phyloP scores from a whole-genome alignment of 1,139 yeast genomes.

The Yamadazyma triangularis region DNA sequence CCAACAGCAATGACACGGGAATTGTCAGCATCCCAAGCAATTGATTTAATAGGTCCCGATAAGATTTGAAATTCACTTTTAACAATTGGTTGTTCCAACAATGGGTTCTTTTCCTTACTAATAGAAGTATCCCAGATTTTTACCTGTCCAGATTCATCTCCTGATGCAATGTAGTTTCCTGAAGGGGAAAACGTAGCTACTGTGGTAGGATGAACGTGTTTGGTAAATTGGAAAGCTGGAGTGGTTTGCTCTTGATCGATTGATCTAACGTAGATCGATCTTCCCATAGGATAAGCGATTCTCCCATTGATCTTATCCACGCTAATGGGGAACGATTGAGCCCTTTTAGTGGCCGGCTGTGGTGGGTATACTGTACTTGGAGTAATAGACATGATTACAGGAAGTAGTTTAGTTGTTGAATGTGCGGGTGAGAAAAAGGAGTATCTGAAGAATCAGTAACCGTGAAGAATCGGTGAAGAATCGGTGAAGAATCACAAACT shows the following conservation, averaged over 20 bases:
- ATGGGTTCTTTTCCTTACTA: constrained; percentile 13
- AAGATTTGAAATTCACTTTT: constrained; percentile 83
- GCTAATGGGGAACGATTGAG: constrained; percentile 65
- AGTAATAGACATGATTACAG: no score
- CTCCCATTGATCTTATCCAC: constrained; percentile 60
- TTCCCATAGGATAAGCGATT: constrained; percentile 78
- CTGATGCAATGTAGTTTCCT: constrained; percentile 88
- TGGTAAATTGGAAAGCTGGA: constrained; percentile 58
- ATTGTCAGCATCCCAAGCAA: constrained; percentile 92
- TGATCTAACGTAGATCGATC: constrained; percentile 70
- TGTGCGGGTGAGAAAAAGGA: no score
- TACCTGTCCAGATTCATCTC: constrained; percentile 84
- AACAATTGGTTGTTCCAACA: constrained; percentile 22
- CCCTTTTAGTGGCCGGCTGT: constrained; percentile 72
- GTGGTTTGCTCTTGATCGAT: constrained; percentile 25
- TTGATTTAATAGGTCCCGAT: constrained; percentile 75
- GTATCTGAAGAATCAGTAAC: no score
- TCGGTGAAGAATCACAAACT: no score
- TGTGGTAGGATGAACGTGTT: constrained; percentile 67
- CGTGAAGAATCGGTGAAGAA: no score
- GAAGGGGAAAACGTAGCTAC: constrained; percentile 86
- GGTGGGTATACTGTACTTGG: constrained; percentile 49
- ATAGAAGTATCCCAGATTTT: constrained; percentile 74
- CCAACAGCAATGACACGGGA: constrained; percentile 91
- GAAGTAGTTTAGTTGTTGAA: no score